phyloP scores from a whole-genome alignment of 2,329 filamentous ascomycete genomes.

The Cladosporium sp. region DNA sequence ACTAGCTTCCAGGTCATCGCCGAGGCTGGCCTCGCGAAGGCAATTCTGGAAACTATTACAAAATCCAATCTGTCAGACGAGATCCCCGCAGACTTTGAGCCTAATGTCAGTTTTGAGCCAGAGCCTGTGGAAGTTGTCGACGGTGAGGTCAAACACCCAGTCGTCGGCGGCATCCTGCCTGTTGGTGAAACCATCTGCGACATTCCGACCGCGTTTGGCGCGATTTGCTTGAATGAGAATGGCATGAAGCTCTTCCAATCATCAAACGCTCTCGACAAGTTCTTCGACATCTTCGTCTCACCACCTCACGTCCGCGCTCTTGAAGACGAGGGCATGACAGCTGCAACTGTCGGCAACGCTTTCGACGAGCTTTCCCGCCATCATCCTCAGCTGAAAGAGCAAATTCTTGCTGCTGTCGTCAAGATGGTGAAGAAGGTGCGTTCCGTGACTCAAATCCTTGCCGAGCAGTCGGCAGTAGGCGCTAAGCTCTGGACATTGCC shows the following conservation, averaged over 20 bases:
- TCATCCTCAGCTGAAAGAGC: constrained; percentile 73
- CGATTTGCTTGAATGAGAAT: constrained; percentile 82
- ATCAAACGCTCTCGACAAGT: constrained; percentile 75
- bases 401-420: constrained; percentile 78
- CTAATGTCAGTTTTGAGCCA: constrained; percentile 18
- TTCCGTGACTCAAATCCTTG: constrained; percentile 64
- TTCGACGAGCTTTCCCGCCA: constrained; percentile 95
- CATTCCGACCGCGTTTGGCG: constrained; percentile 81
- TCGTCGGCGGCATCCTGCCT: constrained; percentile 63
- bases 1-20: constrained; percentile 95
- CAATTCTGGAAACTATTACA: constrained; percentile 75
- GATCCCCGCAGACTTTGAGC: constrained; percentile 19
- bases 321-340: constrained; percentile 63
- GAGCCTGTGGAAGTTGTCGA: constrained; percentile 19
- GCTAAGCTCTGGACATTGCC: constrained; percentile 61
- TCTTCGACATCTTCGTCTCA: constrained; percentile 95
- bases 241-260: constrained; percentile 83
- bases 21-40: constrained; percentile 84
- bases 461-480: constrained; percentile 64
- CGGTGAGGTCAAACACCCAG: constrained; percentile 23
- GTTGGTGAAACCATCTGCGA: constrained; percentile 81
- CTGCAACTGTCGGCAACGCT: constrained; percentile 67
- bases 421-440: constrained; percentile 82
- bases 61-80: constrained; percentile 23
- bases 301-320: constrained; percentile 80